Conservation (phyloP, 352 stramenopile species). For the Pythium sp. region DNA sequence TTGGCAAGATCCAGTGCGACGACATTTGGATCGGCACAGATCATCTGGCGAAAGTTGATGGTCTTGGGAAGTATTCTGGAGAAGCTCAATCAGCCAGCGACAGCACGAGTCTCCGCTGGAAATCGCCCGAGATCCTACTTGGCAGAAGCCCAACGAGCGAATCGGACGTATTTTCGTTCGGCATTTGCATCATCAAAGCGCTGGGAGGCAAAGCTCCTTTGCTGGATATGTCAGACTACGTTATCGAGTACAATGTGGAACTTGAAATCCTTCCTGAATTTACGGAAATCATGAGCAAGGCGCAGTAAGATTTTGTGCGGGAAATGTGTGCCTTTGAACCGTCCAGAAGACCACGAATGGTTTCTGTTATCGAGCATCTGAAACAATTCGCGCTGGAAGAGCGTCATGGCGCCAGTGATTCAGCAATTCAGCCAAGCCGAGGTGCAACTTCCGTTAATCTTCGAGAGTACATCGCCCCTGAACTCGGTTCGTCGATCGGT, state of each 20-base stretch:
- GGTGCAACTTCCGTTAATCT: neutral
- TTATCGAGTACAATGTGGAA: constrained; percentile 11
- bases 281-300: neutral
- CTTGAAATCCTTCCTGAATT: neutral
- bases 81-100: too few species aligned
- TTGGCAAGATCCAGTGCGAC: constrained; percentile 1
- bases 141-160: neutral
- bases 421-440: neutral
- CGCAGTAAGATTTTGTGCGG: neutral
- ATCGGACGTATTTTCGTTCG: constrained; percentile 10
- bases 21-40: constrained; percentile 11
- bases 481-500: neutral
- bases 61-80: neutral
- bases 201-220: neutral
- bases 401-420: too few species aligned
- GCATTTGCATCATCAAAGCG: constrained; percentile 10
- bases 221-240: neutral
- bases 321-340: constrained; percentile 8
- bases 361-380: neutral
- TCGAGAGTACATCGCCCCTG: too few species aligned
- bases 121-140: constrained; percentile 3
- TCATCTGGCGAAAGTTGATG: neutral
- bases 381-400: neutral
- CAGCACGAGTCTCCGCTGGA: neutral
- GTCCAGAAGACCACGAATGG: neutral